phyloP scores from a whole-genome alignment of 257 asterid genomes.

The Nicotiana attenuata region DNA sequence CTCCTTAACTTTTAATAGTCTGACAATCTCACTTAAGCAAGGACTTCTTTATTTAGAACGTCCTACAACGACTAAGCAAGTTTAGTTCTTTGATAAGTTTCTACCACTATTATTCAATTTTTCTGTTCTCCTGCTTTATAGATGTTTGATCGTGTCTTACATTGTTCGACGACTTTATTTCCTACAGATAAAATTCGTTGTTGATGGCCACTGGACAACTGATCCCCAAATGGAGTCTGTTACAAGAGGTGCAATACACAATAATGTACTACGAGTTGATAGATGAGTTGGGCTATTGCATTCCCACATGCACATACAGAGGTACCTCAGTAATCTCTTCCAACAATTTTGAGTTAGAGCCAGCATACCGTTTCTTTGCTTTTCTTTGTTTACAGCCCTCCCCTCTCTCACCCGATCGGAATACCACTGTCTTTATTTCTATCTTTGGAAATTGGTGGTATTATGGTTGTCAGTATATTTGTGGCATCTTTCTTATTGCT shows the following conservation, averaged over 20 bases:
- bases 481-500: neutral
- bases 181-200: conserved; percentile 75
- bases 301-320: neutral
- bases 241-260: conserved; percentile 40
- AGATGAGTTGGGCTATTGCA: conserved; percentile 22
- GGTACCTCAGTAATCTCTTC: neutral
- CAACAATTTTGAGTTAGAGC: neutral
- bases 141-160: neutral
- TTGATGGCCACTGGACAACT: conserved; percentile 68
- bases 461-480: neutral
- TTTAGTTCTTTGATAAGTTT: neutral
- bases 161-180: neutral
- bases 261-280: conserved; percentile 85
- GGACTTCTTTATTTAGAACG: neutral
- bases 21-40: neutral
- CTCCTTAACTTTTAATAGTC: neutral
- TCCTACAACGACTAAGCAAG: neutral
- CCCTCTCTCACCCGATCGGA: neutral
- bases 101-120: neutral
- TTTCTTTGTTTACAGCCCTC: neutral
- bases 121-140: neutral
- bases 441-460: neutral
- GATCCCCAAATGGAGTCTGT: conserved; percentile 68
- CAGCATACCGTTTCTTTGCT: neutral
- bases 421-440: neutral